Percentiles rank a stretch among this genome's conserved stretches.
phyloP scores from a whole-genome alignment of 495 filamentous ascomycete species.

The Aspergillus taichungensis region DNA sequence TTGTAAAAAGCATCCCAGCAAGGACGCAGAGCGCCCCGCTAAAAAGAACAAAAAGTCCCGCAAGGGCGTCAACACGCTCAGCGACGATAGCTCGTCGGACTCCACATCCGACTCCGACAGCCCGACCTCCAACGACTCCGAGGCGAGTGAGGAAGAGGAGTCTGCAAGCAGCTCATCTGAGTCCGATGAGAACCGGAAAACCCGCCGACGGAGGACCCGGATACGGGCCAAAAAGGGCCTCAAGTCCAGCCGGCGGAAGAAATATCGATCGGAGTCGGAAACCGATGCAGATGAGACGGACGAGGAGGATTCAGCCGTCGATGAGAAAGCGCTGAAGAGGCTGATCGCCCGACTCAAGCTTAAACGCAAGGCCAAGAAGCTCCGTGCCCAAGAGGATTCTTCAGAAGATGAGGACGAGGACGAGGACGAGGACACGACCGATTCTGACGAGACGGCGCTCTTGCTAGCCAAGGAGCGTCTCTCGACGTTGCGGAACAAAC shows the following conservation, averaged over 20 bases:
- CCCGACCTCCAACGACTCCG: slow-evolving; percentile 16
- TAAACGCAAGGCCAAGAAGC: slow-evolving; percentile 29
- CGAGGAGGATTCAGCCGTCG: slow-evolving; percentile 16
- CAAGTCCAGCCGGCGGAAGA: slow-evolving; percentile 35
- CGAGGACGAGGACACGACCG: slow-evolving; percentile 5
- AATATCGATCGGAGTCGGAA: slow-evolving; percentile 29
- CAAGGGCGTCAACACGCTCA: slow-evolving; percentile 18
- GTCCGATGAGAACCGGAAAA: slow-evolving; percentile 23
- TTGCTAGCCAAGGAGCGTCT: slow-evolving; percentile 18
- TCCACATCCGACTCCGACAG: slow-evolving; percentile 13
- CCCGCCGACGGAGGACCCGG: slow-evolving; percentile 31
- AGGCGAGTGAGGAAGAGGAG: slow-evolving; percentile 14
- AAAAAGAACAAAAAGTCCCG: slow-evolving; percentile 27
- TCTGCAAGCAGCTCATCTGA: slow-evolving; percentile 26
- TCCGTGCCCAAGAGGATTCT: slow-evolving; percentile 20
- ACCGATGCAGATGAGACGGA: slow-evolving; percentile 23
- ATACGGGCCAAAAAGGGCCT: slow-evolving; percentile 36
- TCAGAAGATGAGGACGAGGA: slow-evolving; percentile 18
- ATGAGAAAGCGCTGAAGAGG: slow-evolving; percentile 39
- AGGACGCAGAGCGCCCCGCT: slow-evolving; percentile 13
- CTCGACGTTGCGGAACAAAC: slow-evolving; percentile 14
- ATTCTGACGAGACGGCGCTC: slow-evolving; percentile 12
- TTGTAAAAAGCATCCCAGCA: slow-evolving; percentile 33
- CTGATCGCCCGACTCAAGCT: slow-evolving; percentile 43
- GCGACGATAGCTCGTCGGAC: slow-evolving; percentile 18